Conservation (phyloP, 352 stramenopile genomes). For the Phytopythium aichiense region DNA sequence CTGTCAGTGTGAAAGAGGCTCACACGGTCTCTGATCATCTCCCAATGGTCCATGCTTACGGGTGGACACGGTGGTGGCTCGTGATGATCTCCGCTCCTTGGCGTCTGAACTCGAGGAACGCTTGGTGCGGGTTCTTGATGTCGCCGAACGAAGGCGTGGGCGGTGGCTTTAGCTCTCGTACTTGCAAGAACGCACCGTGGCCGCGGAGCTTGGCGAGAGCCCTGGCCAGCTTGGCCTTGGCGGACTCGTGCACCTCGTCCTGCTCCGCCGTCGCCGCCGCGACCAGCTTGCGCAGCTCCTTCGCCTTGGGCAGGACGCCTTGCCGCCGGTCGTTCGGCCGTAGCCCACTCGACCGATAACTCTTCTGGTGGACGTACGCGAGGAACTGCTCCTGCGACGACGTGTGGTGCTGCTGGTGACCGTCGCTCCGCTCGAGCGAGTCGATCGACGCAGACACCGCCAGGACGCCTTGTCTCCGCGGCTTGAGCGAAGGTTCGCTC, state of each 20-base stretch:
- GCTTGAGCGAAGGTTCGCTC: neutral
- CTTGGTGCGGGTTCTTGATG: constrained; percentile 52
- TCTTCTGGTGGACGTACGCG: constrained; percentile 46
- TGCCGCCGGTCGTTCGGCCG: constrained; percentile 37
- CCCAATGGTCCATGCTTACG: constrained; percentile 9
- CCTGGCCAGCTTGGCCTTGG: constrained; percentile 20
- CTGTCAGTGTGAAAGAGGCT: neutral
- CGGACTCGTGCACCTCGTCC: constrained; percentile 4
- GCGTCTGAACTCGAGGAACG: constrained; percentile 53
- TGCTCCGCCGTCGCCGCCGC: constrained; percentile 12
- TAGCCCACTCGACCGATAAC: constrained; percentile 24
- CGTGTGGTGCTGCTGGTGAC: neutral
- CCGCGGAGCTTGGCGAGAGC: constrained; percentile 26
- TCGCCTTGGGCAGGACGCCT: constrained; percentile 23
- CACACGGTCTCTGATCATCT: neutral
- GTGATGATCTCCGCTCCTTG: constrained; percentile 3
- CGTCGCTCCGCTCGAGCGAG: neutral
- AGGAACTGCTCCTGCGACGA: constrained; percentile 38
- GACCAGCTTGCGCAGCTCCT: constrained; percentile 33
- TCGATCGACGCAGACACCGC: neutral
- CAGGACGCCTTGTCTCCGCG: neutral
- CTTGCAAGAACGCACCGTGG: constrained; percentile 21
- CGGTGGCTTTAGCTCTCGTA: constrained; percentile 8
- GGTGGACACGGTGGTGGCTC: constrained; percentile 13
- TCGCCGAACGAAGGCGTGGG: constrained; percentile 15